Conservation (phyloP, 148 eudicot species). For the Fallopia convolvulus region DNA sequence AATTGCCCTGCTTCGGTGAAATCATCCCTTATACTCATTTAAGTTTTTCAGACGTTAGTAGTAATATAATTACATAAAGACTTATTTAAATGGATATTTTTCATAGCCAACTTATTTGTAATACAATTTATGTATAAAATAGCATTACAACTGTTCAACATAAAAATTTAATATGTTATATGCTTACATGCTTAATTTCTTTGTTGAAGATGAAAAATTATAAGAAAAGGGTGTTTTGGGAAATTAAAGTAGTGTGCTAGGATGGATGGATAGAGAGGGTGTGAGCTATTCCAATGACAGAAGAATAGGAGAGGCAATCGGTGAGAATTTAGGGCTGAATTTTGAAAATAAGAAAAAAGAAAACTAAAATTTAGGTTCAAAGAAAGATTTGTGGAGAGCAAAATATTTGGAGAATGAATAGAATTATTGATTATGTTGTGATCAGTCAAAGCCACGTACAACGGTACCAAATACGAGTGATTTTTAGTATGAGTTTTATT, state of each 20-base stretch:
- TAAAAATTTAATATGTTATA: too few species aligned
- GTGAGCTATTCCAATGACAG: slow-evolving; percentile 5
- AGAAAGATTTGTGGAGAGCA: slow-evolving; percentile 1
- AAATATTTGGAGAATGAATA: background rate
- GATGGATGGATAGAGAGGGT: too few species aligned
- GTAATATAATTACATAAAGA: too few species aligned
- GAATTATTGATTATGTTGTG: background rate
- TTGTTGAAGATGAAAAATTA: background rate
- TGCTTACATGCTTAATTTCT: background rate
- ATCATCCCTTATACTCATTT: too few species aligned
- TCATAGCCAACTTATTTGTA: too few species aligned
- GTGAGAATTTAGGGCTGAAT: background rate
- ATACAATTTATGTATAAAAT: too few species aligned
- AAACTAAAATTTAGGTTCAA: background rate
- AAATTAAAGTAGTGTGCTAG: background rate
- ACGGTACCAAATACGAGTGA: too few species aligned
- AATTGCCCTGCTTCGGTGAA: background rate
- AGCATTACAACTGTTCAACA: too few species aligned
- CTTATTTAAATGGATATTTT: too few species aligned
- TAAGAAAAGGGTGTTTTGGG: background rate
- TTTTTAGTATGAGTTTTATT: too few species aligned
- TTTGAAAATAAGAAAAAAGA: background rate
- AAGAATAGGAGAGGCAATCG: background rate
- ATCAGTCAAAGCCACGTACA: too few species aligned
- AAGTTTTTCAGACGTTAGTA: too few species aligned